These are phyloP conservation scores for Mrakiaceae sp. DNA, from an alignment of 1,284 basidiomycete species.

Conservation along the genomic window DNA sequence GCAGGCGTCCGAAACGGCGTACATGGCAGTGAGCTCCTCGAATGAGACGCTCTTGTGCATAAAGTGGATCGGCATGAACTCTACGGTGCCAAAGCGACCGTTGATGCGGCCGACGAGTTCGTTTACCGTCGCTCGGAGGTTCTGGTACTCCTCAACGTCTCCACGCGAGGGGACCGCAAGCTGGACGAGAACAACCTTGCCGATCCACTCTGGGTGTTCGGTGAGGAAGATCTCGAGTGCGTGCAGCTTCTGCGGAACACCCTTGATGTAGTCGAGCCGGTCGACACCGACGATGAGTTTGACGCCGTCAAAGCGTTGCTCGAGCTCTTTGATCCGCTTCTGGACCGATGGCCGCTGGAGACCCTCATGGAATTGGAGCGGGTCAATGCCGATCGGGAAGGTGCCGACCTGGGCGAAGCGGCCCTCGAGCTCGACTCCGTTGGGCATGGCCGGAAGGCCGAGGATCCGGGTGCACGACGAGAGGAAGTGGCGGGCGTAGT, in stretches of 20 bases:
- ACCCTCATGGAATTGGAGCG: constrained; percentile 78
- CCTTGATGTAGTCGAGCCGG: constrained; percentile 98
- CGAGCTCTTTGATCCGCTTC: constrained; percentile 65
- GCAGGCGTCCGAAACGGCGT: constrained; percentile 92
- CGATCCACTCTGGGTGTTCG: constrained; percentile 98
- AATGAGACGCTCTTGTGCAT: constrained; percentile 91
- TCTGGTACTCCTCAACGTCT: constrained; percentile 99
- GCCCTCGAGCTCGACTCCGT: constrained; percentile 92
- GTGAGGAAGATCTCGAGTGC: constrained; percentile 91
- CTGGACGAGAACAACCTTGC: constrained; percentile 94
- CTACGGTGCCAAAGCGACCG: constrained; percentile 93
- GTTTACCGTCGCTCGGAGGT: constrained; percentile 88
- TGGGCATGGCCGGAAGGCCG: constrained; percentile 92
- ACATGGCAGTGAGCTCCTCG: constrained; percentile 91
- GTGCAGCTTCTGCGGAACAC: constrained; percentile 95
- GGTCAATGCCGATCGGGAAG: constrained; percentile 98
- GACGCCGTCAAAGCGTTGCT: constrained; percentile 82
- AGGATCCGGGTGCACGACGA: constrained; percentile 96
- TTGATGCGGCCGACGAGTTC: constrained; percentile 97
- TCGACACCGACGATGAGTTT: constrained; percentile 99
- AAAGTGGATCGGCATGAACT: constrained; percentile 98
- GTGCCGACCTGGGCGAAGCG: constrained; percentile 93
- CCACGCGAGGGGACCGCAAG: constrained; percentile 94
- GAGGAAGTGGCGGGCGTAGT: constrained; percentile 97
- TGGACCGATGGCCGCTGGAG: constrained; percentile 66